Evolutionary conservation across 352 stramenopile genomes (phyloP).

Genomic region (Thraustochytrium striatum): DNA sequence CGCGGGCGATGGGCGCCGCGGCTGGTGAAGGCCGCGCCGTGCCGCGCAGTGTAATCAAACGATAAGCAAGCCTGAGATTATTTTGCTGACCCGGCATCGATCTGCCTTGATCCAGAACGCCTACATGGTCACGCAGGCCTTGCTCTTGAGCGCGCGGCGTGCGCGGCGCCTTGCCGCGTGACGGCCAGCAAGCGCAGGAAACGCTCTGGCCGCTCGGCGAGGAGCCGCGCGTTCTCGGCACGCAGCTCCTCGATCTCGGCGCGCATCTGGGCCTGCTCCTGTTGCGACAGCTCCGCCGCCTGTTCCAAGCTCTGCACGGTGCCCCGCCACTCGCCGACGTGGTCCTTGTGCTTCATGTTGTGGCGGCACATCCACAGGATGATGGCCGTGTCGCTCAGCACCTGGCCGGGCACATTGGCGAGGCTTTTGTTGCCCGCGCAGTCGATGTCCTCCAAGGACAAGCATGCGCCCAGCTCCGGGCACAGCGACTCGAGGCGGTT

Average conservation of each 20-base stretch:
- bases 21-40: too few relatives aligned
- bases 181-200: constrained; percentile 83
- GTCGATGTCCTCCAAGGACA: constrained; percentile 55
- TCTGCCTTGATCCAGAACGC: too few relatives aligned
- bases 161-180: too few relatives aligned
- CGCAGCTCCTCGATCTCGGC: constrained; percentile 10
- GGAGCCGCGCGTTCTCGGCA: constrained; percentile 45
- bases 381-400: constrained; percentile 53
- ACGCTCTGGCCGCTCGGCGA: constrained; percentile 71
- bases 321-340: not conserved
- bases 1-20: too few relatives aligned
- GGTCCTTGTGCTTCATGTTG: not conserved
- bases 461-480: constrained; percentile 50
- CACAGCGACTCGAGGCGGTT: constrained; percentile 52
- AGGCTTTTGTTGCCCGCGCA: constrained; percentile 53
- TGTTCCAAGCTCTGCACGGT: constrained; percentile 33
- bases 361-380: constrained; percentile 56
- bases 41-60: too few relatives aligned
- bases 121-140: too few relatives aligned
- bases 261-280: not conserved
- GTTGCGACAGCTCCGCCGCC: not conserved
- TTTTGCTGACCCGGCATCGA: too few relatives aligned
- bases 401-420: constrained; percentile 51
- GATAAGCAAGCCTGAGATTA: too few relatives aligned
- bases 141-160: too few relatives aligned